Evolutionary conservation across 1,284 basidiomycete species (phyloP).

Genomic region (Tausonia pullulans): DNA sequence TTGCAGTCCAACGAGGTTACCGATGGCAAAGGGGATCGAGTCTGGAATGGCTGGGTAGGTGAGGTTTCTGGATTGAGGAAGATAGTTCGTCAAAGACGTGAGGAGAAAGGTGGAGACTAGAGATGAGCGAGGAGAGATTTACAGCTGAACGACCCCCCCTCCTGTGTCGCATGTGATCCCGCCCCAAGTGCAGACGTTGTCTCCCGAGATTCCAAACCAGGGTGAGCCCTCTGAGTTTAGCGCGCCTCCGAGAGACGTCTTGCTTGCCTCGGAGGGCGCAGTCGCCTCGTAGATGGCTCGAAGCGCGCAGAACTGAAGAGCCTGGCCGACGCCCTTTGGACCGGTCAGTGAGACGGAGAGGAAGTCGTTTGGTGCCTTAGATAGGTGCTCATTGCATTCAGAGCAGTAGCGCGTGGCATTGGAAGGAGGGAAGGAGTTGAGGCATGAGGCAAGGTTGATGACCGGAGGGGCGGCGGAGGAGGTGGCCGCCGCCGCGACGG

Average conservation of each 20-base stretch:
- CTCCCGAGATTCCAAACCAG: constrained; percentile 21
- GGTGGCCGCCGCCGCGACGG: constrained; percentile 13
- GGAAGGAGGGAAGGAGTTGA: constrained; percentile 25
- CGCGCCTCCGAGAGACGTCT: constrained; percentile 1
- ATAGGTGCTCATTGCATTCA: constrained; percentile 27
- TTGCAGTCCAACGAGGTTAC: constrained; percentile 26
- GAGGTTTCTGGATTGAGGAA: constrained; percentile 21
- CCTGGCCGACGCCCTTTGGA: constrained; percentile 28
- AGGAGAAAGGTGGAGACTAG: background rate
- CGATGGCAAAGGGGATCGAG: constrained; percentile 23
- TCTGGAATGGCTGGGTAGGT: constrained; percentile 28
- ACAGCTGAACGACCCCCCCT: constrained; percentile 28
- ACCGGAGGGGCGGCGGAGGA: constrained; percentile 15
- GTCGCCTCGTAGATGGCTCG: constrained; percentile 25
- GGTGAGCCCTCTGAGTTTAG: background rate
- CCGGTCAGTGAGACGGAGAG: constrained; percentile 17
- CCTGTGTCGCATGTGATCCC: constrained; percentile 30
- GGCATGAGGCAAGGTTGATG: constrained; percentile 26
- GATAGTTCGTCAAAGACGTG: background rate
- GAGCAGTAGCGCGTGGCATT: constrained; percentile 27
- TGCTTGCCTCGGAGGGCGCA: background rate
- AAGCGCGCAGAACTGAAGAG: constrained; percentile 34
- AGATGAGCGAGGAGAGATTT: constrained; percentile 11
- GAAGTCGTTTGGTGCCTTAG: constrained; percentile 28
- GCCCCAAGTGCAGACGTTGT: constrained; percentile 29